These are phyloP conservation scores for Silene conica DNA, from an alignment of 148 eudicot species.

Conservation along the genomic window DNA sequence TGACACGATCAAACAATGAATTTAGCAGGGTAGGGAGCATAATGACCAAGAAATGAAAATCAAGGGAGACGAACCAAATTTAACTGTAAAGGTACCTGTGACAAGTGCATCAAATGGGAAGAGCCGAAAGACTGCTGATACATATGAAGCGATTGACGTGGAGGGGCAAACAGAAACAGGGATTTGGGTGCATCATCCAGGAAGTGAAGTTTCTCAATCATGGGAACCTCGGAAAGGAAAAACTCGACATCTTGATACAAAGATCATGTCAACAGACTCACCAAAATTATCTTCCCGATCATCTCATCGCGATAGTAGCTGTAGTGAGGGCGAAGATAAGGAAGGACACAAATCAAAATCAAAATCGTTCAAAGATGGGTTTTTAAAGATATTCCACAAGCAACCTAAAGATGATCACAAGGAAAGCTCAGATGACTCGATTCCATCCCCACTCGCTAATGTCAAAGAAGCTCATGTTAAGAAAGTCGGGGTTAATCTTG, in stretches of 20 bases:
- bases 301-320: slow-evolving; percentile 30
- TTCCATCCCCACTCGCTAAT: slow-evolving; percentile 47
- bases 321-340: slow-evolving; percentile 43
- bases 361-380: slow-evolving; percentile 43
- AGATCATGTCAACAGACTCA: slow-evolving; percentile 33
- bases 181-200: slow-evolving; percentile 83
- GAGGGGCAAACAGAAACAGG: slow-evolving; percentile 75
- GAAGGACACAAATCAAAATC: slow-evolving; percentile 23
- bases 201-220: slow-evolving; percentile 57
- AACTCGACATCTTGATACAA: slow-evolving; percentile 32
- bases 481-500: slow-evolving; percentile 44
- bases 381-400: slow-evolving; percentile 50
- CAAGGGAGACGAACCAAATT: slow-evolving; percentile 21
- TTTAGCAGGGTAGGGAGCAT: slow-evolving; percentile 41
- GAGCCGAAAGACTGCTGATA: slow-evolving; percentile 35
- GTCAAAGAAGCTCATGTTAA: slow-evolving; percentile 42
- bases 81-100: slow-evolving; percentile 22
- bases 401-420: slow-evolving; percentile 35
- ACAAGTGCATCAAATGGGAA: slow-evolving; percentile 22
- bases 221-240: slow-evolving; percentile 92
- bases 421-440: slow-evolving; percentile 11
- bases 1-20: not conserved
- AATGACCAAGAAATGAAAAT: slow-evolving; percentile 22
- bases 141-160: slow-evolving; percentile 61
- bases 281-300: slow-evolving; percentile 37